Conservation (phyloP, 805 yeast genomes). For the Metschnikowia anglica region DNA sequence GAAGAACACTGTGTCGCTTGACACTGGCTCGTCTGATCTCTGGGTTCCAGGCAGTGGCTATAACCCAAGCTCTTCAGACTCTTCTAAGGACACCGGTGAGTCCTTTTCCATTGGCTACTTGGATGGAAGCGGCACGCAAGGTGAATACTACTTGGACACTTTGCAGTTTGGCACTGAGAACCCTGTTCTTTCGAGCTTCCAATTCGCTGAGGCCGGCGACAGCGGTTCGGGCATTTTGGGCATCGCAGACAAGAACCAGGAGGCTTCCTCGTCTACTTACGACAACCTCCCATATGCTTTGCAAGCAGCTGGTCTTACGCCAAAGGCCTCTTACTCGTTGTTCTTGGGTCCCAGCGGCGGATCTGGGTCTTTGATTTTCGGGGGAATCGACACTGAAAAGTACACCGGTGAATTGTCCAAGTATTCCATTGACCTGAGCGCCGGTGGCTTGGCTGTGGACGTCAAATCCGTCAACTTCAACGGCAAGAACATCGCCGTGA, state of each 20-base stretch:
- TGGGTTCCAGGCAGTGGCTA: slow-evolving; percentile 29
- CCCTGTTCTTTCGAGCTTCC: slow-evolving; percentile 16
- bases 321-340: no score
- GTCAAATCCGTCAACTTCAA: slow-evolving; percentile 8
- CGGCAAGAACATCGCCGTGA: slow-evolving; percentile 6
- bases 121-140: slow-evolving; percentile 8
- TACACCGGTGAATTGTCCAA: slow-evolving; percentile 21
- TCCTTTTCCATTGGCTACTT: slow-evolving; percentile 9
- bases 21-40: slow-evolving; percentile 44
- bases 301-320: slow-evolving; percentile 54
- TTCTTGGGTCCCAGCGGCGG: no score
- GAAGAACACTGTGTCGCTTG: slow-evolving; percentile 32
- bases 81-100: slow-evolving; percentile 10
- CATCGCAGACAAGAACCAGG: no score
- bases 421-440: slow-evolving; percentile 6
- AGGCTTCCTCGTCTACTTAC: slow-evolving; percentile 10
- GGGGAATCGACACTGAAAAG: no score
- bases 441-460: slow-evolving; percentile 10
- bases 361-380: no score
- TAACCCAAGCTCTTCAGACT: slow-evolving; percentile 5
- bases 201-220: slow-evolving; percentile 12
- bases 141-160: slow-evolving; percentile 13
- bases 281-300: slow-evolving; percentile 62
- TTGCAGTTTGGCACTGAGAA: slow-evolving; percentile 5
- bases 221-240: slow-evolving; percentile 16